Evolutionary conservation across 1,284 basidiomycete species (phyloP).

Genomic region (Thecaphora thlaspeos): DNA sequence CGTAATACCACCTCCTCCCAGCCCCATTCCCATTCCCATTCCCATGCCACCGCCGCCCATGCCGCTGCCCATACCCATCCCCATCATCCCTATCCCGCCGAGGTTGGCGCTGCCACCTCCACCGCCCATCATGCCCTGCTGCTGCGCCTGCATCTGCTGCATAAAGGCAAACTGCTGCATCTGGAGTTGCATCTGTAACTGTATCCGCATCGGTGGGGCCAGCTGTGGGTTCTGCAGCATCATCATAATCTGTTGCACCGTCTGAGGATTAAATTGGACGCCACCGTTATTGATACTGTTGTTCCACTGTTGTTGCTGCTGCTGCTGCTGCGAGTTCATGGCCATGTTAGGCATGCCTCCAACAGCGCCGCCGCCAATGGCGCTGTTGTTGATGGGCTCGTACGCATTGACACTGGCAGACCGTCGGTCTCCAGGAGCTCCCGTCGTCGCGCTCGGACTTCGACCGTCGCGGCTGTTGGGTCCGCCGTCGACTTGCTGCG

Average conservation of each 20-base stretch:
- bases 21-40: conserved; percentile 1
- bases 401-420: neutral
- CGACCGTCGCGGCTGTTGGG: conserved; percentile 1
- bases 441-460: neutral
- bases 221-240: conserved; percentile 53
- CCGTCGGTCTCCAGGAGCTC: neutral
- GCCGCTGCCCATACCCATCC: conserved; percentile 1
- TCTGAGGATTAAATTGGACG: conserved; percentile 43
- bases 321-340: too few relatives aligned
- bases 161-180: conserved; percentile 52
- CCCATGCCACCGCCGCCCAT: conserved; percentile 5
- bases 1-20: conserved; percentile 9
- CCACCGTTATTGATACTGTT: too few relatives aligned
- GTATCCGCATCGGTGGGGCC: conserved; percentile 53
- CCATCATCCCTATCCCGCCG: conserved; percentile 19
- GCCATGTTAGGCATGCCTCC: too few relatives aligned
- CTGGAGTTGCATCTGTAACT: conserved; percentile 55
- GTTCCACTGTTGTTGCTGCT: too few relatives aligned
- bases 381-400: conserved; percentile 6
- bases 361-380: neutral
- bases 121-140: conserved; percentile 10
- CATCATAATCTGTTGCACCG: conserved; percentile 53
- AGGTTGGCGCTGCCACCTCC: conserved; percentile 16
- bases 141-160: conserved; percentile 39
- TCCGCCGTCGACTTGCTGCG: too few relatives aligned